Base-by-base conservation (phyloP, 2,329 filamentous ascomycete genomes). In the Aspergillus bombycis region DNA sequence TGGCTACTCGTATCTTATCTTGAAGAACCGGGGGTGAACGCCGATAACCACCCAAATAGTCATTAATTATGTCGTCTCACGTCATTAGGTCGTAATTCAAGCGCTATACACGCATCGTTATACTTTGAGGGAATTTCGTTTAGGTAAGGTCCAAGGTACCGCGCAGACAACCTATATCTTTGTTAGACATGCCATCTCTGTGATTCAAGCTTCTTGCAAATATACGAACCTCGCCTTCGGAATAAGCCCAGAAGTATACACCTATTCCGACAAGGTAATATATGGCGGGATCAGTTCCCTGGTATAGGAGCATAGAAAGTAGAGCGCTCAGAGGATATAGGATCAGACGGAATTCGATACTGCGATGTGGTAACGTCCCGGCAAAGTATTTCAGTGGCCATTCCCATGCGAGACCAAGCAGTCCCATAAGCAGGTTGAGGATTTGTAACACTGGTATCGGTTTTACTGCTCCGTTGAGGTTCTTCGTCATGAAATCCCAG, bases 191-290 rank as follows among this genome's bases (percentile, higher is more conserved):
- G 23, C 14, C 23, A 19, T 14, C 10, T 26, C 19, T 26, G 10
- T 23, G 11, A 36, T 11, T 19, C 21, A n/a, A 21, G 16, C 21
- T 23, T 14, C 6, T 14, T 26, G 12, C 32, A 26, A 38, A 16
- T 54, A 8, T 48, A 83, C 90, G 75, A 80, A 97, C 94, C 89
- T 99, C 95, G 79, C 95, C 95, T 79, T 99, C 94, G 73, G 91
- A 95, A 74, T 96, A 98, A 1, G 92, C 95, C 94, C 94, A 97
- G 73, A 98, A 97, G 79, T 98, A 99, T 16, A 95, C 89, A 9
- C 82, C 84, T 81, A 96, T 89, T 23, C 90, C 94, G 66, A 97
- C 86, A 30, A 96, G 77, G 77, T 98, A 97, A 81, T 98, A 99
- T 58, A 98, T 81, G 5, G 92, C 95, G 3, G 94, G 85, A 76